Percentiles rank a stretch among this genome's conserved stretches.
Evolutionary conservation across 2,329 filamentous ascomycete genomes (phyloP).

Genomic region (Chalaropsis thielavioides): DNA sequence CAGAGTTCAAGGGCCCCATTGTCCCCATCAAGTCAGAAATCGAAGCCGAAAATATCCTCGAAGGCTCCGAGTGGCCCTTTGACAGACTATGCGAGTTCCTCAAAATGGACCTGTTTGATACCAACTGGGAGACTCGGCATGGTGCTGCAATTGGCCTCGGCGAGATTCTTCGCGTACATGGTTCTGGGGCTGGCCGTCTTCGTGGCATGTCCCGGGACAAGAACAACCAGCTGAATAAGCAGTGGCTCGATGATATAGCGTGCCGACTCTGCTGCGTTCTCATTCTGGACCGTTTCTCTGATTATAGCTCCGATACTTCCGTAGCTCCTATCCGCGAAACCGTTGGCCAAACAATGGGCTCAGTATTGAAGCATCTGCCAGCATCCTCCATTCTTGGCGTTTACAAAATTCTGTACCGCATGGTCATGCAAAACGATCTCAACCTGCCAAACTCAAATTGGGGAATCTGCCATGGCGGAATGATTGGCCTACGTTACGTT

Average conservation of each 20-base stretch:
- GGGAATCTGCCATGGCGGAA: slow-evolving; percentile 94
- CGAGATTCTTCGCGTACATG: slow-evolving; percentile 85
- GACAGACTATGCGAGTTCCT: slow-evolving; percentile 89
- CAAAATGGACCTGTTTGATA: slow-evolving; percentile 83
- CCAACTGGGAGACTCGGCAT: slow-evolving; percentile 88
- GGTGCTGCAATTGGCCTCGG: slow-evolving; percentile 90
- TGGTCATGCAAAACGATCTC: slow-evolving; percentile 83
- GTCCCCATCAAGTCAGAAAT: slow-evolving; percentile 76
- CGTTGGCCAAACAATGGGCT: slow-evolving; percentile 83
- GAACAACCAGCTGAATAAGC: slow-evolving; percentile 66
- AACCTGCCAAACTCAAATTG: slow-evolving; percentile 61
- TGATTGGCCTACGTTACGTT: slow-evolving; percentile 90
- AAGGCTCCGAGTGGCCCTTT: slow-evolving; percentile 83
- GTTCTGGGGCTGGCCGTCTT: slow-evolving; percentile 67
- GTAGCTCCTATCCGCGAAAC: slow-evolving; percentile 93
- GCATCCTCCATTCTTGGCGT: slow-evolving; percentile 66
- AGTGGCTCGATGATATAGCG: slow-evolving; percentile 88
- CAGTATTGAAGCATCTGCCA: slow-evolving; percentile 72
- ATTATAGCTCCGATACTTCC: slow-evolving; percentile 94
- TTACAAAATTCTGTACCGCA: slow-evolving; percentile 69
- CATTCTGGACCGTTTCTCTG: slow-evolving; percentile 93
- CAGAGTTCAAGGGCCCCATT: slow-evolving; percentile 80
- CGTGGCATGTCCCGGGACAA: slow-evolving; percentile 54
- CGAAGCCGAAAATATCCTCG: slow-evolving; percentile 58
- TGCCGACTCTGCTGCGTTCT: slow-evolving; percentile 89